phyloP scores from a whole-genome alignment of 2,329 filamentous ascomycete genomes.

The Neofusicoccum laricinum region DNA sequence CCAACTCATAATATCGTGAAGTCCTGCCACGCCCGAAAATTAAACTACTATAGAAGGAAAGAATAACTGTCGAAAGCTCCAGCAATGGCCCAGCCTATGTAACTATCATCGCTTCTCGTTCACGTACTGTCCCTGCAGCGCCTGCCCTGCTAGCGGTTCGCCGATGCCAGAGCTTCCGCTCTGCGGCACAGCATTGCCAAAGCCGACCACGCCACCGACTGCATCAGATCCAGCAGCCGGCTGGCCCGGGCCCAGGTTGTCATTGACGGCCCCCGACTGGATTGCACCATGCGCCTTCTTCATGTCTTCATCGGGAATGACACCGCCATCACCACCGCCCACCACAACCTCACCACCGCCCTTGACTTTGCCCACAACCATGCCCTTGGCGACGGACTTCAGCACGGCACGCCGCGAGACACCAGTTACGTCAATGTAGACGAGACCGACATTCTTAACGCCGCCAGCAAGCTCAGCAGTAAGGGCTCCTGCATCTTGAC shows the following conservation, averaged over 20 bases:
- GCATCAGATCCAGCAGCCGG: conserved; percentile 20
- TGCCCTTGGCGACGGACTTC: conserved; percentile 91
- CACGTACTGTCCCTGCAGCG: conserved; percentile 11
- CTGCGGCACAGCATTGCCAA: conserved; percentile 35
- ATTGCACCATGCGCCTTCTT: conserved; percentile 22
- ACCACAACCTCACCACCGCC: conserved; percentile 72
- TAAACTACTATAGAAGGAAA: background rate
- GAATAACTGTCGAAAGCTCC: background rate
- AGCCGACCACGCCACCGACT: conserved; percentile 32
- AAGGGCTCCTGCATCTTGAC: conserved; percentile 76
- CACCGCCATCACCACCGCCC: conserved; percentile 60
- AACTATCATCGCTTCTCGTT: conserved; percentile 12
- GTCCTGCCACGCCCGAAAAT: conserved; percentile 1
- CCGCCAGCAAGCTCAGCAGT: conserved; percentile 75
- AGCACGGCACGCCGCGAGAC: conserved; percentile 86
- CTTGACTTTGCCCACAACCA: conserved; percentile 80
- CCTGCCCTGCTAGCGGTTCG: conserved; percentile 27
- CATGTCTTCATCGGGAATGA: conserved; percentile 38
- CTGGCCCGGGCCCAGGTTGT: conserved; percentile 26
- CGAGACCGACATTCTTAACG: conserved; percentile 92
- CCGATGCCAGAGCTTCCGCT: conserved; percentile 34
- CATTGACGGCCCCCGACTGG: conserved; percentile 27
- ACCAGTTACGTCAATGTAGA: conserved; percentile 94
- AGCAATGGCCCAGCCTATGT: background rate
- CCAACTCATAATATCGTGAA: conserved; percentile 9